A percentile compares a stretch with the other conserved stretches of the same genome.
Conservation (phyloP, 768 basidiomycete species). For the Mycena leptocephala region DNA sequence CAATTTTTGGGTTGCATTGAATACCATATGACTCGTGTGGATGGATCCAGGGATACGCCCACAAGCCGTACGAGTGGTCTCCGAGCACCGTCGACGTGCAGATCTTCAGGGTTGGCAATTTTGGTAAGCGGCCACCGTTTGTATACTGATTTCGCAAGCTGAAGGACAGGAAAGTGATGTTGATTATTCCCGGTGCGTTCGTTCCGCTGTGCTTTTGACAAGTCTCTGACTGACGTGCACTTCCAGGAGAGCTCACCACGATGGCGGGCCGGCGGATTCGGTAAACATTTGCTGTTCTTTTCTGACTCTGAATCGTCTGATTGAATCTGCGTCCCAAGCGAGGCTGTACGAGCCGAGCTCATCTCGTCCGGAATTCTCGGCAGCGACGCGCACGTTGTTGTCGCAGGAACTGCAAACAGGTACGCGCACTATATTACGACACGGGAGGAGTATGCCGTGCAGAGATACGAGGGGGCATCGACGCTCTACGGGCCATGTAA, state of each 20-base stretch:
- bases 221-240: too few relatives aligned
- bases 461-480: conserved; percentile 88
- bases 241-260: conserved; percentile 80
- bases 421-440: conserved; percentile 85
- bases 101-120: conserved; percentile 82
- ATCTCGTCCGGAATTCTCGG: conserved; percentile 77
- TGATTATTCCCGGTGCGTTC: conserved; percentile 70
- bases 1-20: not conserved
- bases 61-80: conserved; percentile 82
- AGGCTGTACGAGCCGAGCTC: conserved; percentile 76
- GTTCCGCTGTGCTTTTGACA: too few relatives aligned
- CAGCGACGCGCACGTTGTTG: conserved; percentile 80
- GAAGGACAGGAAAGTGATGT: conserved; percentile 61
- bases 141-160: too few relatives aligned
- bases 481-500: conserved; percentile 83
- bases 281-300: conserved; percentile 52
- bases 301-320: not conserved
- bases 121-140: conserved; percentile 55
- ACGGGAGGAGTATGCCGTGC: conserved; percentile 80
- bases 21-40: too few relatives aligned
- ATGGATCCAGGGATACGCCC: conserved; percentile 75
- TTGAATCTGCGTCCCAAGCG: conserved; percentile 53
- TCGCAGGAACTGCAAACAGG: conserved; percentile 86
- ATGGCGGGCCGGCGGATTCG: conserved; percentile 86
- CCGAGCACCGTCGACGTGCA: conserved; percentile 83